Percentiles rank a stretch among this genome's conserved stretches.
These are phyloP conservation scores for Coelastrella sp. DNA, from an alignment of 139 green algal species.

Conservation along the genomic window DNA sequence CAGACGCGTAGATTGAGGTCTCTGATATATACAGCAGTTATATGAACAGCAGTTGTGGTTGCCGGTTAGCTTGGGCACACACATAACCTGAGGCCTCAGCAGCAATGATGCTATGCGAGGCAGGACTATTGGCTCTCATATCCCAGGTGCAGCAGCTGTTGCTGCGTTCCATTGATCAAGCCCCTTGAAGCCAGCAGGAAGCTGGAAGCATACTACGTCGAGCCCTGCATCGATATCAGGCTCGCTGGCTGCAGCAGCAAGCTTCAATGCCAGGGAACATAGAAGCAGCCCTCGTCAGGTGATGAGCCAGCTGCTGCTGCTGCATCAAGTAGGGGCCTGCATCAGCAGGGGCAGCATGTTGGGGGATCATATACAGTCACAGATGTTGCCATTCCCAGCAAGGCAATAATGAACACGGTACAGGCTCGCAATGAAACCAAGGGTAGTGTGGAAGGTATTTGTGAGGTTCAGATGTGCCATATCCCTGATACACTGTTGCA, in stretches of 20 bases:
- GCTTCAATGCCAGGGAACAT: neutral
- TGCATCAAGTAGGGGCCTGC: too few species aligned
- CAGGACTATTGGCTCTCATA: neutral
- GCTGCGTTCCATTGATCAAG: neutral
- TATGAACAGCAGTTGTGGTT: too few species aligned
- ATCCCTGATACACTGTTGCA: too few species aligned
- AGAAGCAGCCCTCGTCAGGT: neutral
- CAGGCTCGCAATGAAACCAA: slow-evolving; percentile 20
- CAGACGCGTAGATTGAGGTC: too few species aligned
- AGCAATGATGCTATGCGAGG: too few species aligned
- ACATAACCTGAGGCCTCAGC: too few species aligned
- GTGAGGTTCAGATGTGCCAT: slow-evolving; percentile 1
- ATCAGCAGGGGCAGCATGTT: too few species aligned
- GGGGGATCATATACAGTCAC: neutral
- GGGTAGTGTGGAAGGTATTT: slow-evolving; percentile 9
- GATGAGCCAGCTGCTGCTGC: neutral
- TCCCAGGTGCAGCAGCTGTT: neutral
- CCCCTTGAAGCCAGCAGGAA: too few species aligned
- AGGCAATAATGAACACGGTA: neutral
- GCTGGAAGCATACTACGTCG: neutral
- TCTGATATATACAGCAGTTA: too few species aligned
- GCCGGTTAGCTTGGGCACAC: too few species aligned
- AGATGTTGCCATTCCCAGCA: neutral
- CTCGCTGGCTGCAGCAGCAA: neutral
- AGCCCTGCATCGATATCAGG: neutral